Evolutionary conservation across 257 asterid genomes (phyloP).

Genomic region (Nicotiana tomentosiformis): DNA sequence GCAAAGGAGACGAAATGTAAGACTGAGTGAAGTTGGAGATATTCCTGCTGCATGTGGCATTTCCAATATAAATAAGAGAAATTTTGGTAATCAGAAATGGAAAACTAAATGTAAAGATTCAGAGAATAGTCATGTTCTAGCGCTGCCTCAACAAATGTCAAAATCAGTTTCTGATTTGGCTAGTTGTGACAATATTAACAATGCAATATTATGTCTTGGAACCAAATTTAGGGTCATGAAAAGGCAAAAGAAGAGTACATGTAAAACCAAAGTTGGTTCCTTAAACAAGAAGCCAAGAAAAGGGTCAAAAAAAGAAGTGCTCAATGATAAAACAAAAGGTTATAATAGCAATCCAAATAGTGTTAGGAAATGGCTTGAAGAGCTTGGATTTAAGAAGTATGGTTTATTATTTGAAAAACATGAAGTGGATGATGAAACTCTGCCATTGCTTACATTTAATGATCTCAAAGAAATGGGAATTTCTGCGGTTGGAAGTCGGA

Average conservation of each 20-base stretch:
- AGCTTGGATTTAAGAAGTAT: slow-evolving; percentile 45
- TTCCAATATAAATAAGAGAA: slow-evolving; percentile 13
- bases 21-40: slow-evolving; percentile 25
- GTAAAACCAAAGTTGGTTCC: no score
- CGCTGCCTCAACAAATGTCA: background rate
- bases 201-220: slow-evolving; percentile 10
- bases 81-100: background rate
- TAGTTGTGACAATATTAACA: background rate
- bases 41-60: slow-evolving; percentile 23
- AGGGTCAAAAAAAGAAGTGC: no score
- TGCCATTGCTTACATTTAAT: slow-evolving; percentile 54
- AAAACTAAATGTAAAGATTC: background rate
- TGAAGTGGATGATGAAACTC: slow-evolving; percentile 60
- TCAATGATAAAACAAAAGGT: no score
- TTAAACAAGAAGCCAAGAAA: no score
- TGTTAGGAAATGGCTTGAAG: slow-evolving; percentile 47
- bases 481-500: slow-evolving; percentile 47
- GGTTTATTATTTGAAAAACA: slow-evolving; percentile 47
- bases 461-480: slow-evolving; percentile 84
- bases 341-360: slow-evolving; percentile 8
- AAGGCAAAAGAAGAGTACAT: slow-evolving; percentile 3
- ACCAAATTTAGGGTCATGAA: background rate
- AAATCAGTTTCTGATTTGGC: background rate
- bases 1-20: slow-evolving; percentile 23
- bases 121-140: background rate